phyloP scores from a whole-genome alignment of 2,329 filamentous ascomycete species.

The Anthostomella pinea region DNA sequence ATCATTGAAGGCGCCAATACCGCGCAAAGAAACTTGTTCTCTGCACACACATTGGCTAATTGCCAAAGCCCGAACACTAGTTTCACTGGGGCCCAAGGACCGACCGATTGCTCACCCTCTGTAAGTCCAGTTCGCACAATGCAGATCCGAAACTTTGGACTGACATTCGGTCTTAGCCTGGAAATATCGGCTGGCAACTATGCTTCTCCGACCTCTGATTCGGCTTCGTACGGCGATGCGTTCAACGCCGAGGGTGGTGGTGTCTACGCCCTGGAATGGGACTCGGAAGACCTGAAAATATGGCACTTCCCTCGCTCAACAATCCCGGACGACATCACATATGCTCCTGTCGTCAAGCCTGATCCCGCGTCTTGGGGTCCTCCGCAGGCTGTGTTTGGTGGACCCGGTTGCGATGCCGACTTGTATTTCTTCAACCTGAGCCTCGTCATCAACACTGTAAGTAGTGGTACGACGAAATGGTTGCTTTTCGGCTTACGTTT shows the following conservation, averaged over 20 bases:
- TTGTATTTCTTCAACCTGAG: slow-evolving; percentile 65
- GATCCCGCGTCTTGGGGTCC: slow-evolving; percentile 65
- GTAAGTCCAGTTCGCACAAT: slow-evolving; percentile 22
- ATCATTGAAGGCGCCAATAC: slow-evolving; percentile 69
- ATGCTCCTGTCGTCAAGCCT: slow-evolving; percentile 47
- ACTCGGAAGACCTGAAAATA: slow-evolving; percentile 62
- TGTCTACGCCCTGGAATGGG: slow-evolving; percentile 72
- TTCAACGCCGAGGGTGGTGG: slow-evolving; percentile 69
- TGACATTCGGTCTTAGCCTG: no score
- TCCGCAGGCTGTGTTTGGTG: slow-evolving; percentile 68
- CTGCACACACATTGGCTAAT: slow-evolving; percentile 53
- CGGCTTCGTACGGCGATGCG: slow-evolving; percentile 54
- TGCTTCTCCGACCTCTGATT: slow-evolving; percentile 38
- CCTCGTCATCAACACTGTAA: slow-evolving; percentile 67
- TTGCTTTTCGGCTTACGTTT: no score
- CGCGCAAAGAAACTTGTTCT: slow-evolving; percentile 57
- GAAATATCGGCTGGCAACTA: slow-evolving; percentile 49
- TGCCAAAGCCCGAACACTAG: slow-evolving; percentile 22
- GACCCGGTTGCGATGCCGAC: slow-evolving; percentile 61
- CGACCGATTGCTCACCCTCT: slow-evolving; percentile 24
- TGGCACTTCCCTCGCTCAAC: slow-evolving; percentile 71
- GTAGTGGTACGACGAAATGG: no score
- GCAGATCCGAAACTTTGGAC: no score
- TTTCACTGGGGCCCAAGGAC: slow-evolving; percentile 23
- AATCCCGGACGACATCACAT: slow-evolving; percentile 64